phyloP scores from a whole-genome alignment of 805 yeast genomes.

The Vanderwaltozyma tropicalis region DNA sequence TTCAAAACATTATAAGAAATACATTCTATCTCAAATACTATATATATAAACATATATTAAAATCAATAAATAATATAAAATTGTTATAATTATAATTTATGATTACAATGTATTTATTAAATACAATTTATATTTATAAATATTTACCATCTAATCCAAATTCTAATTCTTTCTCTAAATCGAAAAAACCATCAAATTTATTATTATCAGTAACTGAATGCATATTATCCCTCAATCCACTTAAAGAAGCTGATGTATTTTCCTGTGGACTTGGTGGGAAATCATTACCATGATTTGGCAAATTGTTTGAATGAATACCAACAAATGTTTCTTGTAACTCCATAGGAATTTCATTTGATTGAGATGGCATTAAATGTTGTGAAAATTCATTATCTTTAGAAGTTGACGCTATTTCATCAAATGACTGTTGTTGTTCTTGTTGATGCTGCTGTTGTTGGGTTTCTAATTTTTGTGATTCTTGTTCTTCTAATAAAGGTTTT shows the following conservation, averaged over 20 bases:
- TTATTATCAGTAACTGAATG: slow-evolving; percentile 11
- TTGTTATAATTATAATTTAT: too few species aligned
- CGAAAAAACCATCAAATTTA: slow-evolving; percentile 25
- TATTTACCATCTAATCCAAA: slow-evolving; percentile 52
- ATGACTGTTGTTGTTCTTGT: slow-evolving; percentile 21
- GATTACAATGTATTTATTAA: too few species aligned
- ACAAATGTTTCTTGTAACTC: slow-evolving; percentile 15
- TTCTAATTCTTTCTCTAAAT: slow-evolving; percentile 53
- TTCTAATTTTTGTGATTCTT: slow-evolving; percentile 24
- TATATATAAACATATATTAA: too few species aligned
- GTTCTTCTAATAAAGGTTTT: slow-evolving; percentile 54
- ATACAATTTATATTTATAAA: too few species aligned
- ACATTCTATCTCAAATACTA: too few species aligned
- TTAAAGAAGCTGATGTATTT: slow-evolving; percentile 26
- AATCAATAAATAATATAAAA: too few species aligned
- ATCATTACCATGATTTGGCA: slow-evolving; percentile 32
- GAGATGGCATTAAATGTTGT: neutral
- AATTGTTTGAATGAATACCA: slow-evolving; percentile 38
- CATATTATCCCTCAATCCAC: slow-evolving; percentile 3
- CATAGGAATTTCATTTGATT: neutral
- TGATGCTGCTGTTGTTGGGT: slow-evolving; percentile 14
- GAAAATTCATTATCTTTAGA: neutral
- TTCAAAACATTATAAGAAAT: too few species aligned
- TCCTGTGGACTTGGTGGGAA: slow-evolving; percentile 58
- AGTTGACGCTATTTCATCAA: slow-evolving; percentile 12